Evolutionary conservation across 371 early-diverging fungal genomes (phyloP).

Genomic region (Mortierella sp.): DNA sequence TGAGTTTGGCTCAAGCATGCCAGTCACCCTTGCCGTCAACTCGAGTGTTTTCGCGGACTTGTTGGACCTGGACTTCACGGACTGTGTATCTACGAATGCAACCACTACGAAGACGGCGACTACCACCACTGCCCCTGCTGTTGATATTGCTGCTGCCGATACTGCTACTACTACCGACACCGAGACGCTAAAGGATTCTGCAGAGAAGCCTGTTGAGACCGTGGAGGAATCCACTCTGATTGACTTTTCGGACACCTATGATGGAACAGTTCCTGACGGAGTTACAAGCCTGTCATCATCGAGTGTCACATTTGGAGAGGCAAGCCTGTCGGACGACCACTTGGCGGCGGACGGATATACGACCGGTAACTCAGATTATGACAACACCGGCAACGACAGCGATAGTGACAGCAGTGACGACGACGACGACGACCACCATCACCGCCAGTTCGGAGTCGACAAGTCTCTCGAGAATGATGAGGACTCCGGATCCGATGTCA

Average conservation of each 20-base stretch:
- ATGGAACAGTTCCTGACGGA: not conserved
- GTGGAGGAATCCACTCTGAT: not conserved
- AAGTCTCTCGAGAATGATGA: not conserved
- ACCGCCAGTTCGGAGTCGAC: not conserved
- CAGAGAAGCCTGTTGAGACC: not conserved
- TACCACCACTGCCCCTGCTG: not conserved
- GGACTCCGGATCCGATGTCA: not conserved
- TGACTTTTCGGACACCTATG: not conserved
- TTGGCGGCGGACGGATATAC: not conserved
- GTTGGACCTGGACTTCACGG: not conserved
- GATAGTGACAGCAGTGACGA: not conserved
- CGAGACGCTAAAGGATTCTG: not conserved
- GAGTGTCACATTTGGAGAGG: not conserved
- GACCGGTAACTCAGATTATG: not conserved
- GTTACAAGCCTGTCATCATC: not conserved
- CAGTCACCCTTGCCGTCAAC: not conserved
- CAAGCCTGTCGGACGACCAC: not conserved
- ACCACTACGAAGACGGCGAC: not conserved
- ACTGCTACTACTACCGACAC: not conserved
- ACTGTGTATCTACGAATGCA: not conserved
- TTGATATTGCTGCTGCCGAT: not conserved
- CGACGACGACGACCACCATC: not conserved
- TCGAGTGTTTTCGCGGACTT: conserved; percentile 1
- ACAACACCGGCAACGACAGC: not conserved
- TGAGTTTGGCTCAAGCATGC: not conserved